phyloP scores from a whole-genome alignment of 306 rosid species.

The Lablab purpureus region DNA sequence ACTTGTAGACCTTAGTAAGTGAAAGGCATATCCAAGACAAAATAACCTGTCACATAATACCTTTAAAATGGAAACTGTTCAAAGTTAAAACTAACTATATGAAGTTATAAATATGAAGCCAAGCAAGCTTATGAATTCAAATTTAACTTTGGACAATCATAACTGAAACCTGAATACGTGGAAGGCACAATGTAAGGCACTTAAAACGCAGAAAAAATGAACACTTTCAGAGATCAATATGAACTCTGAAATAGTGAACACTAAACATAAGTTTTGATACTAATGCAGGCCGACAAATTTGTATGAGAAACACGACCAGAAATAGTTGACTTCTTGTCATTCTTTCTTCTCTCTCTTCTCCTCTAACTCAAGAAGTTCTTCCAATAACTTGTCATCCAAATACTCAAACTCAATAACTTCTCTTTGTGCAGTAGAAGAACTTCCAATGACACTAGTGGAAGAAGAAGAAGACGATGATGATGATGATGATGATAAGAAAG shows the following conservation, averaged over 20 bases:
- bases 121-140: too few species aligned
- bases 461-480: not conserved
- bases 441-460: slow-evolving; percentile 12
- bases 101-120: too few species aligned
- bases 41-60: too few species aligned
- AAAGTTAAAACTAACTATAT: too few species aligned
- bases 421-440: slow-evolving; percentile 17
- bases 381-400: slow-evolving; percentile 54
- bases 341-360: not conserved
- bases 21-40: too few species aligned
- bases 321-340: not conserved
- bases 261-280: not conserved
- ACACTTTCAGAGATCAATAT: too few species aligned
- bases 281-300: not conserved
- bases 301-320: not conserved
- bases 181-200: too few species aligned
- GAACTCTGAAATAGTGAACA: not conserved
- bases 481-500: not conserved
- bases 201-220: too few species aligned
- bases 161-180: too few species aligned
- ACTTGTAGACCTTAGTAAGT: too few species aligned
- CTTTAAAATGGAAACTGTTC: too few species aligned
- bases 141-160: too few species aligned
- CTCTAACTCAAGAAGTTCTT: slow-evolving; percentile 32
- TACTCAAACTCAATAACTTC: slow-evolving; percentile 52